A percentile compares a stretch with the other conserved stretches of the same genome.
Evolutionary conservation across 306 rosid species (phyloP).

Genomic region (Prunus kanzakura): DNA sequence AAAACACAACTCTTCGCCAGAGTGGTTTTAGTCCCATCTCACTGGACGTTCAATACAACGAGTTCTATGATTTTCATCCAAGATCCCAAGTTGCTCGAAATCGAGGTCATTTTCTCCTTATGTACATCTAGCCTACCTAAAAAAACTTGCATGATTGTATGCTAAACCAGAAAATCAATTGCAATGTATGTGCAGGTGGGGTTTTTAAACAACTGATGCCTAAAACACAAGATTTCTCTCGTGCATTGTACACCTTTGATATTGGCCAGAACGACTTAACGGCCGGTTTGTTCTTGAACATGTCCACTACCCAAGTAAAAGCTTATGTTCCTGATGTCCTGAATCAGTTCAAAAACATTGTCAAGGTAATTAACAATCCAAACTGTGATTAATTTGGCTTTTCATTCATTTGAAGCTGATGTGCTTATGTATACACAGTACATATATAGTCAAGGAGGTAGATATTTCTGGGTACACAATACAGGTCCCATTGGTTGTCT

Average conservation of each 20-base stretch:
- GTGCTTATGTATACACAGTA: conserved; percentile 16
- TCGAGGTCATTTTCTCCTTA: conserved; percentile 25
- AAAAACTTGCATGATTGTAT: background rate
- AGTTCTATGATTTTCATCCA: conserved; percentile 53
- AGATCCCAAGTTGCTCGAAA: conserved; percentile 43
- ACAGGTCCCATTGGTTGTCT: conserved; percentile 74
- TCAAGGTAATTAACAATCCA: conserved; percentile 32
- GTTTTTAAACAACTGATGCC: conserved; percentile 38
- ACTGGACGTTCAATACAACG: conserved; percentile 49
- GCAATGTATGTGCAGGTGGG: conserved; percentile 24
- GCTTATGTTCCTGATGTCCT: conserved; percentile 47
- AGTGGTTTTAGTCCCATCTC: conserved; percentile 75
- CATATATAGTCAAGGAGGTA: conserved; percentile 52
- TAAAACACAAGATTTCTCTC: conserved; percentile 17
- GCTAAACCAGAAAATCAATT: background rate
- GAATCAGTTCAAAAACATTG: conserved; percentile 37
- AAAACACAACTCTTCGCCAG: conserved; percentile 53
- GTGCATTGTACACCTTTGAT: conserved; percentile 43
- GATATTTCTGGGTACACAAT: conserved; percentile 70
- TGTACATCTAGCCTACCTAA: background rate
- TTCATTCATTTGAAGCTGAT: background rate
- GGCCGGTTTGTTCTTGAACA: conserved; percentile 41
- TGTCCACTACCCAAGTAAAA: conserved; percentile 37
- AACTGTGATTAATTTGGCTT: background rate
- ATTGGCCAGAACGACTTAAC: conserved; percentile 56